These are phyloP conservation scores for Mucor mucedo DNA, from an alignment of 371 early-diverging fungal species.

Conservation along the genomic window DNA sequence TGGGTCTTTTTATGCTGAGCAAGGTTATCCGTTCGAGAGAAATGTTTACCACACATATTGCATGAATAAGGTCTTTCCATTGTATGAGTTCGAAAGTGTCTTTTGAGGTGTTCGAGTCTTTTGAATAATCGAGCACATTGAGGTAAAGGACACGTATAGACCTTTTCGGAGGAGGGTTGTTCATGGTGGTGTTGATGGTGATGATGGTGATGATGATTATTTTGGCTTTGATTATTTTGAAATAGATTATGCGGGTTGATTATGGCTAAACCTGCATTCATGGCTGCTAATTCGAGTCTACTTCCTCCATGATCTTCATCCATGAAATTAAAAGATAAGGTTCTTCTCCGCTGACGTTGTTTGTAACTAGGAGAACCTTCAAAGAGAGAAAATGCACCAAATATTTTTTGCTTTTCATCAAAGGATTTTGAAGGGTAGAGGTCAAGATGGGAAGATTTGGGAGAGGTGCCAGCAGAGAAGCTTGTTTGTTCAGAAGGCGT, in stretches of 20 bases:
- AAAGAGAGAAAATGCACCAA: constrained; percentile 65
- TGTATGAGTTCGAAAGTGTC: constrained; percentile 83
- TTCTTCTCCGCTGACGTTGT: constrained; percentile 64
- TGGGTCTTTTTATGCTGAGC: constrained; percentile 87
- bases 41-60: constrained; percentile 77
- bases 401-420: constrained; percentile 35
- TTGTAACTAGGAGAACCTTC: constrained; percentile 71
- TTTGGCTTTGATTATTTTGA: neutral
- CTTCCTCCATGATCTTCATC: neutral
- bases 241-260: constrained; percentile 14
- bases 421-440: neutral
- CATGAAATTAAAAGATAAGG: constrained; percentile 33
- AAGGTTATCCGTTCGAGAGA: constrained; percentile 83
- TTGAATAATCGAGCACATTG: constrained; percentile 65
- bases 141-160: constrained; percentile 41
- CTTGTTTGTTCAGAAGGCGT: constrained; percentile 1
- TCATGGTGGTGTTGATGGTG: neutral
- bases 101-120: constrained; percentile 81
- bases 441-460: neutral
- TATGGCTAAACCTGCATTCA: constrained; percentile 19
- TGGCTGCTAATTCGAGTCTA: constrained; percentile 18
- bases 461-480: constrained; percentile 20
- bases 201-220: neutral
- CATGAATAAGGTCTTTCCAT: constrained; percentile 79
- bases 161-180: constrained; percentile 5